These are phyloP conservation scores for Cercospora sp. DNA, from an alignment of 2,329 filamentous ascomycete genomes.

Conservation along the genomic window DNA sequence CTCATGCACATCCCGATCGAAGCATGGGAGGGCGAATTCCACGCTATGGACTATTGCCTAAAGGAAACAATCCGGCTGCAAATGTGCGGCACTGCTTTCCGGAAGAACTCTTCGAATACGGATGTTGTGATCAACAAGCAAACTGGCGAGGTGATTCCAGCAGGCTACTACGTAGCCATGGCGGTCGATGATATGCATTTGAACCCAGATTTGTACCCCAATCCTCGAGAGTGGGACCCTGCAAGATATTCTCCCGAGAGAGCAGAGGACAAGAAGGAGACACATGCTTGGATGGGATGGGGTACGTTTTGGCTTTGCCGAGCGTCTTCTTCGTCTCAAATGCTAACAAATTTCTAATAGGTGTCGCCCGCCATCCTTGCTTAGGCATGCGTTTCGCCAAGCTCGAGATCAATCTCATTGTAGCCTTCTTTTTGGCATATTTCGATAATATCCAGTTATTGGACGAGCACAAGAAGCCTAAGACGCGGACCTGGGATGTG, in stretches of 20 bases:
- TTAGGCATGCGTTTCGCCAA: constrained; percentile 52
- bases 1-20: constrained; percentile 51
- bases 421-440: constrained; percentile 51
- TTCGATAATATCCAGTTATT: constrained; percentile 53
- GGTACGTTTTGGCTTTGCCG: constrained; percentile 23
- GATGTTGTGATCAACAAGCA: constrained; percentile 47
- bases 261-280: constrained; percentile 50
- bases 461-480: constrained; percentile 43
- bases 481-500: constrained; percentile 35
- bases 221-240: constrained; percentile 55
- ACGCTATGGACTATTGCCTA: constrained; percentile 53
- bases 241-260: constrained; percentile 49
- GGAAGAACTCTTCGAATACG: constrained; percentile 52
- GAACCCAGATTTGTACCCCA: constrained; percentile 50
- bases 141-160: constrained; percentile 52
- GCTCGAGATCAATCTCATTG: constrained; percentile 54
- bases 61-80: constrained; percentile 57
- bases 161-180: constrained; percentile 50
- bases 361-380: constrained; percentile 48
- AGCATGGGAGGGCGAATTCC: constrained; percentile 59
- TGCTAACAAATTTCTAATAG: not conserved
- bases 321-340: too few relatives aligned
- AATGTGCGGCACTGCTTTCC: constrained; percentile 51
- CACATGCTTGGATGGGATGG: constrained; percentile 42
- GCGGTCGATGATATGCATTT: constrained; percentile 52